Base-by-base conservation (phyloP, 306 rosid species). In the Prosopis cineraria region DNA sequence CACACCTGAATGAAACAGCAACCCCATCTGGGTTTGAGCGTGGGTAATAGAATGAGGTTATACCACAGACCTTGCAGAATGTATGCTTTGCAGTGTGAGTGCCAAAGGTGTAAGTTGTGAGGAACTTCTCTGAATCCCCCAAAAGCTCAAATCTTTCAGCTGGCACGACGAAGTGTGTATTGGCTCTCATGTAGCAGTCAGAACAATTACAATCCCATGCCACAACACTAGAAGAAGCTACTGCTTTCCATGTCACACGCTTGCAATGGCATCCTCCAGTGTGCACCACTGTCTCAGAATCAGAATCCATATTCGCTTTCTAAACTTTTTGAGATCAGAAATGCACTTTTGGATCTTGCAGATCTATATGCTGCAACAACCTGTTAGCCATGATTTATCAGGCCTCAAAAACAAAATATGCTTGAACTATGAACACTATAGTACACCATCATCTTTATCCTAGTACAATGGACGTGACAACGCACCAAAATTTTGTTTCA, bases 11-110 rank as follows among this genome's bases (percentile, higher is more conserved):
- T 22, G 97, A 74, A 70, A 94, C 72, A 7, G 90, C 81, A 75
- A 94, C 92, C 37, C 98, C 97, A 81, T 94, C 97, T 13, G 95
- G 97, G 76, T 94, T 94, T 9, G 95, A 92, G 41, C 97, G 98
- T 2, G 97, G 97, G 82, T 73, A 50, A 73, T 80, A 94, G 79
- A 92, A 94, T 3, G 98, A 94, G 68, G 97, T 90, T 78, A 94
- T 92, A 44, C 97, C 97, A 78, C 98, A 94, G 45, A 83, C 80
- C 70, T 87, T 94, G 50, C 97, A 94, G 64, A 94, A 94, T 11
- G 87, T 89, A 80, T 94, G 98, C 79, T 89, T 94, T 47, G 95
- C 98, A 17, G 87, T 87, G 65, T 90, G 97, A 81, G 90, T 77
- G 13, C 92, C 98, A 66, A 89, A 94, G 27, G 92, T 87, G 77